phyloP scores from a whole-genome alignment of 1,284 basidiomycete genomes.

The Trichosporon sp. region DNA sequence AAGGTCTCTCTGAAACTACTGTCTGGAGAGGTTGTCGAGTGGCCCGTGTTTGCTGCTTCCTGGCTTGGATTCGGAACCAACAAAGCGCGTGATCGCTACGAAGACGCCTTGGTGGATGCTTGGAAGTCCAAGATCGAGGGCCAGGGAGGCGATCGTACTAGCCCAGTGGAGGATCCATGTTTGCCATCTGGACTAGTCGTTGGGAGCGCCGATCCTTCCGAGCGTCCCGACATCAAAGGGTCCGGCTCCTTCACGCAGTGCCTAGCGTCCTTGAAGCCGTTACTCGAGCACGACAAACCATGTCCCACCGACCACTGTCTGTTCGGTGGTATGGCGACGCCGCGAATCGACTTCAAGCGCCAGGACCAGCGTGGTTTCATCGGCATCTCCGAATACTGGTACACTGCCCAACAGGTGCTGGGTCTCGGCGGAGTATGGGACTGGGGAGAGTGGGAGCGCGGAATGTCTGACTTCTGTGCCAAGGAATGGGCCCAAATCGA shows the following conservation, averaged over 20 bases:
- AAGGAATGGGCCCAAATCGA: conserved; percentile 78
- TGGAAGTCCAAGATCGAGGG: conserved; percentile 32
- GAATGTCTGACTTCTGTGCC: conserved; percentile 82
- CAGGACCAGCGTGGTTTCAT: conserved; percentile 78
- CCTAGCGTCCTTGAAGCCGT: conserved; percentile 69
- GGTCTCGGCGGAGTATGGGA: conserved; percentile 93
- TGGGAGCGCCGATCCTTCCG: conserved; percentile 60
- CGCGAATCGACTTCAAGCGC: conserved; percentile 83
- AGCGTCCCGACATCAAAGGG: conserved; percentile 71
- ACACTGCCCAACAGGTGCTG: conserved; percentile 86
- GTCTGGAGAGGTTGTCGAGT: conserved; percentile 80
- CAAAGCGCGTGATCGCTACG: conserved; percentile 88
- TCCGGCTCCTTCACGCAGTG: conserved; percentile 90
- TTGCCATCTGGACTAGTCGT: conserved; percentile 72
- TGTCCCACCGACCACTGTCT: conserved; percentile 85
- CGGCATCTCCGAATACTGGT: conserved; percentile 99
- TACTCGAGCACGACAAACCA: conserved; percentile 82
- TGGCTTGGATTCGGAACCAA: conserved; percentile 99
- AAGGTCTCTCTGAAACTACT: conserved; percentile 80
- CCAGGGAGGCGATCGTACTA: neutral
- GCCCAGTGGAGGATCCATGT: conserved; percentile 72
- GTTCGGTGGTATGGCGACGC: conserved; percentile 91
- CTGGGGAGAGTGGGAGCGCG: conserved; percentile 91
- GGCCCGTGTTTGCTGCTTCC: conserved; percentile 95
- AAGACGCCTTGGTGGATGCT: conserved; percentile 65